Conservation (phyloP, 2,329 filamentous ascomycete species). For the Pseudopithomyces maydicus region DNA sequence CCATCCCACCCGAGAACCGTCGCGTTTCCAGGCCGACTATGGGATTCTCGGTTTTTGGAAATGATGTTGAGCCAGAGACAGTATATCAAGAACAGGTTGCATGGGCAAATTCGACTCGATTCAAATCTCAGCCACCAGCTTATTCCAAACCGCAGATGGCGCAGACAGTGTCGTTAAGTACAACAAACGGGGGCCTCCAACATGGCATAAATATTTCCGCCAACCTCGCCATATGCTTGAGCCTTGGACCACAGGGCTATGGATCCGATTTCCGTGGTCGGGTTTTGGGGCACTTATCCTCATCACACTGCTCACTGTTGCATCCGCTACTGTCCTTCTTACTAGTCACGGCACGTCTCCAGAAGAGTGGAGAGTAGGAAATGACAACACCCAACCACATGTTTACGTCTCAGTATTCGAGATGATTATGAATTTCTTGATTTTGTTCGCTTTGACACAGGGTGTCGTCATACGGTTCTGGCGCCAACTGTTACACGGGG, state of each 20-base stretch:
- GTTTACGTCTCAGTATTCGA: slow-evolving; percentile 28
- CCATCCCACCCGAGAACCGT: not conserved
- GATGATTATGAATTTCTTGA: slow-evolving; percentile 24
- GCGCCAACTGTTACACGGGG: slow-evolving; percentile 22
- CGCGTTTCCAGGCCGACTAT: slow-evolving; percentile 5
- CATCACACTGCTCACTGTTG: slow-evolving; percentile 20
- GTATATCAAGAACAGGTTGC: slow-evolving; percentile 15
- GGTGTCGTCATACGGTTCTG: slow-evolving; percentile 28
- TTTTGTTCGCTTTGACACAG: slow-evolving; percentile 22
- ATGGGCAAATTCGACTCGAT: slow-evolving; percentile 14
- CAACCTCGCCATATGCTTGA: slow-evolving; percentile 24
- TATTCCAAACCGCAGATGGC: slow-evolving; percentile 1
- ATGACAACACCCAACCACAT: slow-evolving; percentile 20
- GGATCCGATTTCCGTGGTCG: slow-evolving; percentile 24
- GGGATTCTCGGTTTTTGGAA: slow-evolving; percentile 8
- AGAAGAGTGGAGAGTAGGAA: slow-evolving; percentile 22
- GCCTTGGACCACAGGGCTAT: slow-evolving; percentile 24
- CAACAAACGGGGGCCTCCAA: not conserved
- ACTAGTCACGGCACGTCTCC: slow-evolving; percentile 18
- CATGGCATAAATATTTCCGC: slow-evolving; percentile 19
- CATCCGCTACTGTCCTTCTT: slow-evolving; percentile 23
- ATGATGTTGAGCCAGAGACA: not conserved
- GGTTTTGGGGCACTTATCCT: slow-evolving; percentile 21
- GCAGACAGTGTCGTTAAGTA: not conserved
- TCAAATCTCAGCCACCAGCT: not conserved